Percentiles rank a stretch among this genome's conserved stretches.
These are phyloP conservation scores for Davidsoniella eucalypti DNA, from an alignment of 2,329 filamentous ascomycete species.

Conservation along the genomic window DNA sequence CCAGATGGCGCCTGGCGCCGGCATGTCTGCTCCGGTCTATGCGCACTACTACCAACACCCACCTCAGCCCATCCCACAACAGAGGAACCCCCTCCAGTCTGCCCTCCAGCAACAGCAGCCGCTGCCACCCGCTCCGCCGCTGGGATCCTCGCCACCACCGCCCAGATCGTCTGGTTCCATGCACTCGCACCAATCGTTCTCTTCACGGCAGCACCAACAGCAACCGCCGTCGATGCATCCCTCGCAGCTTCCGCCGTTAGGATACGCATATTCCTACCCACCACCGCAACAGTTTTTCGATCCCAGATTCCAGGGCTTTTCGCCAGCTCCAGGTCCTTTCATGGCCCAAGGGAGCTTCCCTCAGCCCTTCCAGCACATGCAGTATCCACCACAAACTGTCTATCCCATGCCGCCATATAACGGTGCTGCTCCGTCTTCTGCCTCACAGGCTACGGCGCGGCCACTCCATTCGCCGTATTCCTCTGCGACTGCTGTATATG, in stretches of 20 bases:
- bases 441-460: slow-evolving; percentile 8
- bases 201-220: slow-evolving; percentile 13
- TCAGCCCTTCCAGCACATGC: slow-evolving; percentile 8
- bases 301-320: slow-evolving; percentile 12
- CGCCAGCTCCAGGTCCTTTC: background rate
- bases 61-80: background rate
- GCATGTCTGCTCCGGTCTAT: background rate
- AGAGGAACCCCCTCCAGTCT: background rate
- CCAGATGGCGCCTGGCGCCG: background rate
- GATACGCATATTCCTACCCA: slow-evolving; percentile 13
- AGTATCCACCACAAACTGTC: slow-evolving; percentile 1
- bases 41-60: slow-evolving; percentile 4
- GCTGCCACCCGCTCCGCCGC: slow-evolving; percentile 8
- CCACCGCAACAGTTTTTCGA: slow-evolving; percentile 8
- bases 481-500: slow-evolving; percentile 1
- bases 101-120: slow-evolving; percentile 11
- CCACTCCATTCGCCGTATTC: slow-evolving; percentile 9
- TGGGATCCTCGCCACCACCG: slow-evolving; percentile 10
- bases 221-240: background rate
- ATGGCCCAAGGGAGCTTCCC: slow-evolving; percentile 7
- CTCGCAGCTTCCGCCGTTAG: slow-evolving; percentile 11
- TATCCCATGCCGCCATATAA: background rate
- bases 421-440: background rate
- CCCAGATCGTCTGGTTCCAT: slow-evolving; percentile 1
- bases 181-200: slow-evolving; percentile 4